These are phyloP conservation scores for Podila epigama DNA, from an alignment of 192 early-diverging fungal genomes.

Conservation along the genomic window DNA sequence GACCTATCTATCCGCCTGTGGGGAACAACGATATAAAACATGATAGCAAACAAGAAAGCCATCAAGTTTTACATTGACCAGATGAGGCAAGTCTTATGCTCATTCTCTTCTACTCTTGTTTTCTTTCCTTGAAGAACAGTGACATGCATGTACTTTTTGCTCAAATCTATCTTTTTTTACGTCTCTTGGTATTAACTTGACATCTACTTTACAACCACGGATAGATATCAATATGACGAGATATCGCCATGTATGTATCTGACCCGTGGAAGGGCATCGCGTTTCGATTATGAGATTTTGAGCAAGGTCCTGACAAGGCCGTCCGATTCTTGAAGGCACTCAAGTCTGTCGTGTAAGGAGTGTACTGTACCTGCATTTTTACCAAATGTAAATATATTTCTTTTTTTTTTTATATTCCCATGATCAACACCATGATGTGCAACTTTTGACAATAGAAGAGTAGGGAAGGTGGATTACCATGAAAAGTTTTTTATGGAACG, in stretches of 20 bases:
- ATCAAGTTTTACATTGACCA: constrained; percentile 66
- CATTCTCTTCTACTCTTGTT: not conserved
- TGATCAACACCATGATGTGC: no score
- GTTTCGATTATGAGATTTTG: constrained; percentile 73
- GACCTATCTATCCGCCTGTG: not conserved
- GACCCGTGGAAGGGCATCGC: constrained; percentile 54
- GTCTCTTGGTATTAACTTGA: no score
- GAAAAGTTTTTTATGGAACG: no score
- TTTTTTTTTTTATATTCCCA: not conserved
- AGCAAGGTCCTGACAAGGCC: constrained; percentile 59
- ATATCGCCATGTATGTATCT: constrained; percentile 69
- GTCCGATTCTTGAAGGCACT: no score
- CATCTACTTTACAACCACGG: not conserved
- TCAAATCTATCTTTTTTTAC: no score
- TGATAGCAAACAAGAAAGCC: constrained; percentile 62
- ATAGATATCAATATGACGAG: constrained; percentile 65
- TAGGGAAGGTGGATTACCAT: no score
- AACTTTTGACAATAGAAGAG: no score
- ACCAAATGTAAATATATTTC: no score
- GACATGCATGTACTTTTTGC: not conserved
- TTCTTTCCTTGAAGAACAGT: not conserved
- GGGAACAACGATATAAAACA: no score
- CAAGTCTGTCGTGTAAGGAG: no score
- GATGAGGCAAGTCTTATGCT: constrained; percentile 52
- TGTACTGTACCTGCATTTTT: no score